phyloP scores from a whole-genome alignment of 208 protist genomes.

The Trypanosoma avium region DNA sequence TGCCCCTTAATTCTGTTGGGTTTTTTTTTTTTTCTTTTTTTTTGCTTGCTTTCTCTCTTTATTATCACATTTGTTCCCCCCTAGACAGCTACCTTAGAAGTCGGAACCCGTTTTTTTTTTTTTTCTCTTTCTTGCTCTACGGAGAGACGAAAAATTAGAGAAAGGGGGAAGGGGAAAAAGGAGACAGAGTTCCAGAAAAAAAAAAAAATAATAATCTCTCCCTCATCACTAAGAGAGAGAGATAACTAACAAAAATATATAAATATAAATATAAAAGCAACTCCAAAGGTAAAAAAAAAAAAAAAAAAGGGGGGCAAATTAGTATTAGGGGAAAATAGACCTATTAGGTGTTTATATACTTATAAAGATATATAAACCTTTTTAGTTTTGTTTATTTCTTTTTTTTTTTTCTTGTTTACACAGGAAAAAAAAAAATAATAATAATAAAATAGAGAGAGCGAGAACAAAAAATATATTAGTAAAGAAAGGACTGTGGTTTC shows the following conservation, averaged over 20 bases:
- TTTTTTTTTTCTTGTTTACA: neutral
- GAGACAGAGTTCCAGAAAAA: neutral
- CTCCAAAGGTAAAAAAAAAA: too few relatives aligned
- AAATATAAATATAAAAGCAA: slow-evolving; percentile 6
- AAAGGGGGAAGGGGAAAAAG: slow-evolving; percentile 29
- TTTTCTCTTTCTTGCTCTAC: neutral
- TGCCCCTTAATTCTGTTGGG: too few relatives aligned
- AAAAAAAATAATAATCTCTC: slow-evolving; percentile 8
- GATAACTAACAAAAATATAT: neutral
- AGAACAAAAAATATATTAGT: neutral
- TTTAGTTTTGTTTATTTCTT: too few relatives aligned
- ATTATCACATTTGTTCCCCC: neutral
- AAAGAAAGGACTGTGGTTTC: neutral
- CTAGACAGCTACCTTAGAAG: neutral
- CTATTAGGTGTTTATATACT: neutral
- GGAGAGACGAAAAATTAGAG: slow-evolving; percentile 1
- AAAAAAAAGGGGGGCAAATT: too few relatives aligned
- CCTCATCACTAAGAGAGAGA: too few relatives aligned
- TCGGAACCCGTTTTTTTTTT: neutral
- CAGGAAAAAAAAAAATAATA: neutral
- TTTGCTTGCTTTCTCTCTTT: slow-evolving; percentile 5
- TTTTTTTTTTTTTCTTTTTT: slow-evolving; percentile 10
- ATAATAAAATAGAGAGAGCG: neutral
- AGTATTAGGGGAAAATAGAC: too few relatives aligned
- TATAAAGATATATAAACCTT: too few relatives aligned